Base-by-base conservation (phyloP, 768 basidiomycete genomes). In the Termitomyces sp. region DNA sequence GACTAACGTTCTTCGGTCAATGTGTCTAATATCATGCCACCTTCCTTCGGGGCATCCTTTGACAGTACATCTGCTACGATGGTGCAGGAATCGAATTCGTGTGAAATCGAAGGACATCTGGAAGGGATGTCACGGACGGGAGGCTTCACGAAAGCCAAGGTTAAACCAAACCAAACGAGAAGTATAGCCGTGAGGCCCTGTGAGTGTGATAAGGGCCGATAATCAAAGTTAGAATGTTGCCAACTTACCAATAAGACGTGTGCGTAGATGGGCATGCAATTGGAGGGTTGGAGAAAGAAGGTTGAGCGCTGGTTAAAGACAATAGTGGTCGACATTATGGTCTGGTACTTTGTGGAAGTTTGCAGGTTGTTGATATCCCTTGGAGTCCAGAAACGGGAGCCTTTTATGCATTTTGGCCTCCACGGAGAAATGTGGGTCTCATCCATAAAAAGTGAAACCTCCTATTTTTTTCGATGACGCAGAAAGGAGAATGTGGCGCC, bases 111-210 rank as follows among this genome's bases (percentile, higher is more conserved):
- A 13, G 9, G 20, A 4, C 16, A 2, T 32, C 4, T 30, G 8
- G 30, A 33, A 43, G 20, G 16, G 0, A n/a, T 16, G 32, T 55
- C 24, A 52, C 57, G 44, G 10, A 56, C 37, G 14, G 61, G 57
- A 39, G 57, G 57, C 13, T 46, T 58, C 20, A 42, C 20, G 26
- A 42, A 40, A 18, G 51, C 50, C 34, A 58, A 46, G n/a, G 57
- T 52, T 7, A 58, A 34, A 9, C 22, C 34, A 8, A 48, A 61
- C 56, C 43, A 53, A 0, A 46, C 34, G 1, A 43, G 5, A 27
- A 39, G 20, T 27, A 46, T 16, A 6, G 12, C 24, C 8, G 33
- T 2, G 5, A 53, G 10, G 9, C 37, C 32, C 55, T 60, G 45
- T n/a, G 24, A 10, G 16, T 20, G 8, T 34, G 43, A 6, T 37